Percentiles rank a stretch among this genome's conserved stretches.
These are phyloP conservation scores for Obba rivulosa DNA, from an alignment of 768 basidiomycete species.

Conservation along the genomic window DNA sequence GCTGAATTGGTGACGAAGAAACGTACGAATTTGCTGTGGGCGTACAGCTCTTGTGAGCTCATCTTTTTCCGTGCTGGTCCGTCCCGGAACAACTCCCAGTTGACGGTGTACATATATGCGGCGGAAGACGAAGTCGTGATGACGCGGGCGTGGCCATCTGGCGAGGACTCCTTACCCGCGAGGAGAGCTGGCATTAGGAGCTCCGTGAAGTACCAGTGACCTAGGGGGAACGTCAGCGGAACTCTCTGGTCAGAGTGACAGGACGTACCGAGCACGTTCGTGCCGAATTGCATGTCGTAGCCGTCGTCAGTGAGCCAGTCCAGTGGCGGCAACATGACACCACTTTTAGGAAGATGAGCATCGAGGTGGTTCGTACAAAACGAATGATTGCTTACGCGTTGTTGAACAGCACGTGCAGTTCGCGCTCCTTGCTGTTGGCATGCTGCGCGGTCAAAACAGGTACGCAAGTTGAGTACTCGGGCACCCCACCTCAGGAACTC, in stretches of 20 bases:
- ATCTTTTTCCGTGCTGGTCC: conserved; percentile 15
- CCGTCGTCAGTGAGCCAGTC: conserved; percentile 38
- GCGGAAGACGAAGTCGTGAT: conserved; percentile 41
- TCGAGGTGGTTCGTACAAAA: not conserved
- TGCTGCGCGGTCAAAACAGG: not conserved
- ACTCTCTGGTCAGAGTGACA: not conserved
- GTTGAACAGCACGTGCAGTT: conserved; percentile 46
- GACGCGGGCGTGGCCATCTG: conserved; percentile 41
- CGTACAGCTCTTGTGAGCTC: conserved; percentile 15
- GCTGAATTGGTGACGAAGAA: too few species aligned
- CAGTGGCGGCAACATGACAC: conserved; percentile 40
- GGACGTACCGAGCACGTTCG: conserved; percentile 42
- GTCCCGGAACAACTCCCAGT: conserved; percentile 35
- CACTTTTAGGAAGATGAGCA: conserved; percentile 24
- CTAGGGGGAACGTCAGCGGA: conserved; percentile 38
- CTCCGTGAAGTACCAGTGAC: conserved; percentile 27
- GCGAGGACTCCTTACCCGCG: conserved; percentile 31
- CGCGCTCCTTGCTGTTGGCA: conserved; percentile 33
- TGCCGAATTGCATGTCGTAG: conserved; percentile 51
- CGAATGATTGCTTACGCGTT: conserved; percentile 36
- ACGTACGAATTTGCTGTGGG: conserved; percentile 45
- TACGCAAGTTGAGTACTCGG: not conserved
- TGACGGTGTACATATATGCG: conserved; percentile 27
- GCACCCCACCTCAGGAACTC: conserved; percentile 20
- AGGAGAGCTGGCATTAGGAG: conserved; percentile 45